A percentile compares a stretch with the other conserved stretches of the same genome.
These are phyloP conservation scores for Cryptococcus sp. DNA, from an alignment of 1,284 basidiomycete species.

Conservation along the genomic window DNA sequence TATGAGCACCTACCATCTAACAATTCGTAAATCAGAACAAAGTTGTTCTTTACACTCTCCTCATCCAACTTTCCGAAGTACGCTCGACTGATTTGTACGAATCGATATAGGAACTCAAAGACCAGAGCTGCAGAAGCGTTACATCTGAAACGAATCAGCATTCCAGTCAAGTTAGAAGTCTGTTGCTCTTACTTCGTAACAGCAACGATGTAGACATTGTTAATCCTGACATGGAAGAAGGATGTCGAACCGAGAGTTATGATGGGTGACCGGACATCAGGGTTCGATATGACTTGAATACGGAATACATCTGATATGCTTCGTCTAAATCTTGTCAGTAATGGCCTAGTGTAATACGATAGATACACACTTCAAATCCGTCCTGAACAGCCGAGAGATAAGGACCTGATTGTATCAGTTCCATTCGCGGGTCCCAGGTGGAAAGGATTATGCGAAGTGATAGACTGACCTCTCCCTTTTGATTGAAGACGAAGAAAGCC, in stretches of 20 bases:
- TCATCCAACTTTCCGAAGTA: constrained; percentile 99
- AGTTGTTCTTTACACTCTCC: constrained; percentile 98
- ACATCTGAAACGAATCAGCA: constrained; percentile 54
- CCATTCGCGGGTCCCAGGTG: background rate
- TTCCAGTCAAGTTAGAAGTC: background rate
- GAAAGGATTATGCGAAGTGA: background rate
- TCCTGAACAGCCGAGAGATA: constrained; percentile 85
- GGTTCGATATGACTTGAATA: constrained; percentile 96
- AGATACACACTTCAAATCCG: constrained; percentile 78
- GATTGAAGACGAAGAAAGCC: constrained; percentile 98
- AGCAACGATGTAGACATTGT: constrained; percentile 90
- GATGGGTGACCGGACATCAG: constrained; percentile 92
- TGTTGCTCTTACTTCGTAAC: constrained; percentile 78
- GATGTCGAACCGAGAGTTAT: constrained; percentile 95
- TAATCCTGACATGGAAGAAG: constrained; percentile 93
- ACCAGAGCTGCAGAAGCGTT: constrained; percentile 97
- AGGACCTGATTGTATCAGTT: constrained; percentile 60
- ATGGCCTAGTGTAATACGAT: background rate
- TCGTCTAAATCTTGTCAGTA: constrained; percentile 57
- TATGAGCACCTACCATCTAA: constrained; percentile 67
- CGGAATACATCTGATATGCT: constrained; percentile 97
- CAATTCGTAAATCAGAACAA: constrained; percentile 91
- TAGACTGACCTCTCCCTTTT: constrained; percentile 81
- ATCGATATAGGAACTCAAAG: constrained; percentile 95
- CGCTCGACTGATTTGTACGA: constrained; percentile 85